phyloP scores from a whole-genome alignment of 495 filamentous ascomycete genomes.

The Chlorociboria aeruginascens region DNA sequence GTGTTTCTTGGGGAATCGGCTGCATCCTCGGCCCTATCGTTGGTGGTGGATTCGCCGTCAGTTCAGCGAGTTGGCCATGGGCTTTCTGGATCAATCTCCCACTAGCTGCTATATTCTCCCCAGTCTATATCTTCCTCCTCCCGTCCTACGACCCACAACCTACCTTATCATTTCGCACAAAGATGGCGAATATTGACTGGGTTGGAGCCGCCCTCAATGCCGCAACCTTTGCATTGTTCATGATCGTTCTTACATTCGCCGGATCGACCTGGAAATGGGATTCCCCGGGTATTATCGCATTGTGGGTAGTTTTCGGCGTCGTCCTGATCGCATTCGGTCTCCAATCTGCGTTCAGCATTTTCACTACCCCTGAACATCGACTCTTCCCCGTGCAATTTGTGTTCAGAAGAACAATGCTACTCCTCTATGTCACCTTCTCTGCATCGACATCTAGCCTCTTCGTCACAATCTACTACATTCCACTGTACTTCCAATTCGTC shows the following conservation, averaged over 20 bases:
- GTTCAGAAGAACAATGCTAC: conserved; percentile 18
- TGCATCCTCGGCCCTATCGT: conserved; percentile 31
- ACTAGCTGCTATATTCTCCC: background rate
- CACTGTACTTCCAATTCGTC: conserved; percentile 37
- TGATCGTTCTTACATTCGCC: conserved; percentile 37
- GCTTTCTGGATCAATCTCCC: conserved; percentile 13
- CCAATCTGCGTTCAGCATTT: conserved; percentile 33
- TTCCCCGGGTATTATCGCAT: conserved; percentile 30
- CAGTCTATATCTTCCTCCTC: conserved; percentile 2
- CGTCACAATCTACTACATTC: conserved; percentile 38
- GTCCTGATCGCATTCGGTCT: conserved; percentile 32
- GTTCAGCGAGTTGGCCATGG: conserved; percentile 31
- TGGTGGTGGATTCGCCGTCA: conserved; percentile 27
- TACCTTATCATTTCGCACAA: background rate
- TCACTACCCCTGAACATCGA: conserved; percentile 33
- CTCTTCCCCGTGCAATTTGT: conserved; percentile 43
- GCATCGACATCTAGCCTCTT: conserved; percentile 23
- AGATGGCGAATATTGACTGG: conserved; percentile 10
- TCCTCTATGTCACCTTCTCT: conserved; percentile 30
- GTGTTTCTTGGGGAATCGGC: conserved; percentile 36
- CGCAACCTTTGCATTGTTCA: conserved; percentile 21
- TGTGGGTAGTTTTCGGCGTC: conserved; percentile 33
- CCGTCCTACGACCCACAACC: conserved; percentile 4
- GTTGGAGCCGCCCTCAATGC: conserved; percentile 25
- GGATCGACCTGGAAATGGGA: conserved; percentile 35